Conservation (phyloP, 768 basidiomycete species). For the Boletus vinaceobasis region DNA sequence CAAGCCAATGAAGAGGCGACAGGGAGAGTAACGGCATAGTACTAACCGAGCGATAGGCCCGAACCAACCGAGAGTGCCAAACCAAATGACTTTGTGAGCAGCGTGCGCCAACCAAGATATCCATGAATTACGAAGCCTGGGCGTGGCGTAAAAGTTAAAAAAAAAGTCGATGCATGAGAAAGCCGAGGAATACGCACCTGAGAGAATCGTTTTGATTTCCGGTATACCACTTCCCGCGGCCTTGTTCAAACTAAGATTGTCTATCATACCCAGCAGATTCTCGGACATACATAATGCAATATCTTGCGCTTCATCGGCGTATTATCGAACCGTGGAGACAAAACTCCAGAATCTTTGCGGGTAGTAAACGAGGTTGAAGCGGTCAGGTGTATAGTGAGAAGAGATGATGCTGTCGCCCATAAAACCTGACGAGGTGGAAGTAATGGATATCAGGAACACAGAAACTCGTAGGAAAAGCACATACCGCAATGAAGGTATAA, state of each 20-base stretch:
- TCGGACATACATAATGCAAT: constrained; percentile 73
- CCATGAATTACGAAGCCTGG: constrained; percentile 95
- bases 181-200: constrained; percentile 42
- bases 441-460: neutral
- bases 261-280: neutral
- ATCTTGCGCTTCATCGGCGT: constrained; percentile 54
- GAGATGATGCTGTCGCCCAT: constrained; percentile 67
- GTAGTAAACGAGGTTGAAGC: constrained; percentile 86
- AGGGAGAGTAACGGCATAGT: constrained; percentile 7
- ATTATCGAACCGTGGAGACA: constrained; percentile 46
- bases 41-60: constrained; percentile 75
- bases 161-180: constrained; percentile 8
- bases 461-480: constrained; percentile 26
- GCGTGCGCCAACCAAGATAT: constrained; percentile 85
- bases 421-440: constrained; percentile 45
- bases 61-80: constrained; percentile 89
- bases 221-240: constrained; percentile 96
- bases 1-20: neutral
- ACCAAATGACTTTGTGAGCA: constrained; percentile 89
- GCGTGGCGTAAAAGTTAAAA: constrained; percentile 3
- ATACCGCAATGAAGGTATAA: constrained; percentile 77
- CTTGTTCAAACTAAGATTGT: constrained; percentile 36
- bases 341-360: constrained; percentile 82
- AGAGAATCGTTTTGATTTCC: constrained; percentile 93
- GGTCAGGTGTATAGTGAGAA: constrained; percentile 85